phyloP scores from a whole-genome alignment of 305 asterid genomes.

The Solanum hybrid region DNA sequence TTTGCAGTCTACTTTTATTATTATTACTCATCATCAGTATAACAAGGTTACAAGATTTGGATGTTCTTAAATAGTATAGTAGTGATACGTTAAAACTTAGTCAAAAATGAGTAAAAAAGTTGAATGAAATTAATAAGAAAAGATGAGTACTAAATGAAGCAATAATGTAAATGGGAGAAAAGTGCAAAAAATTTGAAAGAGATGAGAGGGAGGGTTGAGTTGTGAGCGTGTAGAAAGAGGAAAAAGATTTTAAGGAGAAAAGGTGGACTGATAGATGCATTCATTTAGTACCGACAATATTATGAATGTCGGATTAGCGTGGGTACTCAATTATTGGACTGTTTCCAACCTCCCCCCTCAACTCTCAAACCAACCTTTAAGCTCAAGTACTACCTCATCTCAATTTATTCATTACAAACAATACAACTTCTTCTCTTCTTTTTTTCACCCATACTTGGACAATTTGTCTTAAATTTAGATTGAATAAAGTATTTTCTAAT shows the following conservation, averaged over 20 bases:
- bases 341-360: constrained; percentile 11
- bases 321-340: constrained; percentile 51
- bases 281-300: constrained; percentile 39
- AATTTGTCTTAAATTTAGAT: too few species aligned
- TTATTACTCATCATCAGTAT: not conserved
- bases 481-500: too few species aligned
- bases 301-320: constrained; percentile 71
- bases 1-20: not conserved
- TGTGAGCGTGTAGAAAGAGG: constrained; percentile 36
- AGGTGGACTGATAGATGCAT: constrained; percentile 18
- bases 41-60: not conserved
- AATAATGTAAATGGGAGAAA: not conserved
- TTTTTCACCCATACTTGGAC: too few species aligned
- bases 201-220: constrained; percentile 3
- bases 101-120: not conserved
- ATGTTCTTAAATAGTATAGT: not conserved
- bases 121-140: not conserved
- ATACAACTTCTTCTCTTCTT: not conserved
- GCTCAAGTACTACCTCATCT: not conserved
- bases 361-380: not conserved
- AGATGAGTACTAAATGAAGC: not conserved
- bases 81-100: not conserved
- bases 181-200: not conserved
- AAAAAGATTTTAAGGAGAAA: constrained; percentile 24
- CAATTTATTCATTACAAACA: not conserved